phyloP scores from a whole-genome alignment of 2,329 filamentous ascomycete species.

The Lasiodiplodia sp. region DNA sequence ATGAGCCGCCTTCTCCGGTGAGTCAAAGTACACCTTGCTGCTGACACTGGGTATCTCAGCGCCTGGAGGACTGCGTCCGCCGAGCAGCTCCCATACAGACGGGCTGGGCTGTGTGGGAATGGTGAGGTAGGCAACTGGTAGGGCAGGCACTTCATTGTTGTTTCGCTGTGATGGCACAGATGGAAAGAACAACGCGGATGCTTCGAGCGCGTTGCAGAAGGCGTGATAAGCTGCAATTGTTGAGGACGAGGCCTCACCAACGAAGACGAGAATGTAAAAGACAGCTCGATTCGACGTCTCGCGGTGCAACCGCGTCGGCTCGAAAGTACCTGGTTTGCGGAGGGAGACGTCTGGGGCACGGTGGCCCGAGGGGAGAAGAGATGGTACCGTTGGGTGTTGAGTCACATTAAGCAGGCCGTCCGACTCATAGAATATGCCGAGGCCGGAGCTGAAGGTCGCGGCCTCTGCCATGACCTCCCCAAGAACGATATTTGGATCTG shows the following conservation, averaged over 20 bases:
- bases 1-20: constrained; percentile 5
- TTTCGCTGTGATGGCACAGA: neutral
- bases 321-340: constrained; percentile 55
- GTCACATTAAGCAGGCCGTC: constrained; percentile 45
- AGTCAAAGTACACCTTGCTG: neutral
- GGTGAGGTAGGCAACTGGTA: neutral
- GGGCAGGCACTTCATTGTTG: neutral
- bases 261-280: constrained; percentile 55
- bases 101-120: neutral
- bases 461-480: constrained; percentile 39
- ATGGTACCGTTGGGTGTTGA: neutral
- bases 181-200: neutral
- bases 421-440: constrained; percentile 44
- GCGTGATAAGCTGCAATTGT: constrained; percentile 29
- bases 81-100: neutral
- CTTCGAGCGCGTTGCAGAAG: constrained; percentile 39
- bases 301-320: constrained; percentile 53
- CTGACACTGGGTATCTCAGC: neutral
- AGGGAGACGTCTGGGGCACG: constrained; percentile 57
- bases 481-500: constrained; percentile 41
- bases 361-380: constrained; percentile 45
- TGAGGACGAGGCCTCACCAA: constrained; percentile 42
- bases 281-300: constrained; percentile 52
- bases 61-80: neutral
- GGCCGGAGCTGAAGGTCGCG: constrained; percentile 41